Evolutionary conservation across 2,329 filamentous ascomycete species (phyloP).

Genomic region (Cladophialophora exuberans): DNA sequence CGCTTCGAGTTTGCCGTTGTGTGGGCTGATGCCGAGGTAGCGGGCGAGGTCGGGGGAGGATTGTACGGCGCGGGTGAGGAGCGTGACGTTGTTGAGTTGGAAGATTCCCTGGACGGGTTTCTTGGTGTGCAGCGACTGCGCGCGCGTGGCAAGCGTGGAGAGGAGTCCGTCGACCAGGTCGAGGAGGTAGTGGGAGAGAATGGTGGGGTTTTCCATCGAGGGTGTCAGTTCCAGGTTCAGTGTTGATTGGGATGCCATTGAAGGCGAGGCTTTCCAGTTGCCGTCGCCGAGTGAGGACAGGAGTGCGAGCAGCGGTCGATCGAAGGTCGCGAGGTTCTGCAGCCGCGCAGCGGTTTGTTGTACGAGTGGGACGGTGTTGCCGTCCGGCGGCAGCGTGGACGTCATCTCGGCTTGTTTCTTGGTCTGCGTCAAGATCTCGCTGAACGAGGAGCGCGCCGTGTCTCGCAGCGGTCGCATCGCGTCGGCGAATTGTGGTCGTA

Average conservation of each 20-base stretch:
- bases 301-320: slow-evolving; percentile 83
- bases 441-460: slow-evolving; percentile 84
- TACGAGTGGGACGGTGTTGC: slow-evolving; percentile 75
- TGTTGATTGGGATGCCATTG: slow-evolving; percentile 37
- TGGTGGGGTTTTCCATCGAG: slow-evolving; percentile 67
- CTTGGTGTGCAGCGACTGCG: slow-evolving; percentile 71
- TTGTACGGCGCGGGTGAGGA: slow-evolving; percentile 82
- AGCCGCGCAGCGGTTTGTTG: slow-evolving; percentile 84
- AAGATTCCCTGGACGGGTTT: slow-evolving; percentile 85
- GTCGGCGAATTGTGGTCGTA: slow-evolving; percentile 81
- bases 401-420: slow-evolving; percentile 69
- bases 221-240: slow-evolving; percentile 46
- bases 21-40: slow-evolving; percentile 66
- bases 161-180: slow-evolving; percentile 87
- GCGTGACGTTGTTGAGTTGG: slow-evolving; percentile 81
- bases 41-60: slow-evolving; percentile 72
- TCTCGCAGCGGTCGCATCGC: slow-evolving; percentile 87
- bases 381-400: slow-evolving; percentile 74
- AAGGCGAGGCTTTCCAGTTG: slow-evolving; percentile 67
- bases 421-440: slow-evolving; percentile 82
- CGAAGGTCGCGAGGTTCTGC: slow-evolving; percentile 83
- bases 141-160: slow-evolving; percentile 73
- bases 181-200: slow-evolving; percentile 86
- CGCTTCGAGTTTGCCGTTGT: slow-evolving; percentile 69
- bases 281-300: slow-evolving; percentile 91